Evolutionary conservation across 2,329 filamentous ascomycete species (phyloP).

Genomic region (Colletotrichum cuscutae): DNA sequence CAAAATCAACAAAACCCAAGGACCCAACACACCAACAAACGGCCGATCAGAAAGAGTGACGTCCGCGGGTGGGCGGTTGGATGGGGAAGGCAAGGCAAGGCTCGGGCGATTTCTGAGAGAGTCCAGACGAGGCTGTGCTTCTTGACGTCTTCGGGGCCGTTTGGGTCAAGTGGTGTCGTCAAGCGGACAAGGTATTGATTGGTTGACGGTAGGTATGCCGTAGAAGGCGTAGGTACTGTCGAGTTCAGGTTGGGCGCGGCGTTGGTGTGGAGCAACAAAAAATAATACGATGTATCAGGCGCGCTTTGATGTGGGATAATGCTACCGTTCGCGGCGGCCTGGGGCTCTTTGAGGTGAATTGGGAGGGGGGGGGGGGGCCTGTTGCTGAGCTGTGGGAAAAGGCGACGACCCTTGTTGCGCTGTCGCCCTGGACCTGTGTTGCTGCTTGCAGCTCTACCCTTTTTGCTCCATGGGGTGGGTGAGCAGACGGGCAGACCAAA

Average conservation of each 20-base stretch:
- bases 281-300: conserved; percentile 34
- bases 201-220: too few relatives aligned
- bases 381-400: conserved; percentile 2
- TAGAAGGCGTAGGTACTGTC: background rate
- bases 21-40: background rate
- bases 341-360: conserved; percentile 14
- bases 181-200: background rate
- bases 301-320: conserved; percentile 33
- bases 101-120: conserved; percentile 11
- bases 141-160: background rate
- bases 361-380: too few relatives aligned
- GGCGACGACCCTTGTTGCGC: conserved; percentile 25
- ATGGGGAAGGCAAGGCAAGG: conserved; percentile 22
- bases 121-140: conserved; percentile 33
- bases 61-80: conserved; percentile 6
- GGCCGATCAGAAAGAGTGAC: background rate
- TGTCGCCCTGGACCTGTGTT: conserved; percentile 20
- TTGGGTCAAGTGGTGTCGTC: conserved; percentile 4
- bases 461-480: conserved; percentile 9
- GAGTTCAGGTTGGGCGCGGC: conserved; percentile 17
- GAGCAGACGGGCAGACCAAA: background rate
- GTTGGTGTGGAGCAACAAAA: conserved; percentile 30
- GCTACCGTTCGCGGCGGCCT: conserved; percentile 28
- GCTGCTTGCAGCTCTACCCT: conserved; percentile 16
- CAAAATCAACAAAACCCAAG: background rate